Base-by-base conservation (phyloP, 2,329 filamentous ascomycete genomes). In the Colletotrichum eleusines region DNA sequence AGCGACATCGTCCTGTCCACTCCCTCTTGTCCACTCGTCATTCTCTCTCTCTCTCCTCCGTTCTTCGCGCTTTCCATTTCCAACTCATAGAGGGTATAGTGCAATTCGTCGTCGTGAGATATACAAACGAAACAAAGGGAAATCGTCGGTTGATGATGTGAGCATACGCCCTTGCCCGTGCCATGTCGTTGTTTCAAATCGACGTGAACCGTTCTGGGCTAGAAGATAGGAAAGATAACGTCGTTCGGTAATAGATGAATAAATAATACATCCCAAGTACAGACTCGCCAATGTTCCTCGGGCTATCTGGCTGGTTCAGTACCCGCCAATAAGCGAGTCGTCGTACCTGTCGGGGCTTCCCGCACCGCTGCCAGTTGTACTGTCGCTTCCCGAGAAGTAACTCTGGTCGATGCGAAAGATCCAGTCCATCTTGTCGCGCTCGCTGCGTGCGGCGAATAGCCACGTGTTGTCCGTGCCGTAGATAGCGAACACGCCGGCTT, bases 391-490 rank as follows among this genome's bases (percentile, higher is more conserved):
- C 44, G 86, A 84, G 76, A 87, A 80, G 74, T 87, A 89, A 62
- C 91, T 93, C 84, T 97, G 92, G 81, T 99, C 96, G 75, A 99
- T 94, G 77, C 92, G 92, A 80, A 97, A 88, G 75, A 99, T 97
- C 96, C 96, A 99, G 80, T 98, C 96, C 75, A 95, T 91, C 85
- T 98, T 97, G 80, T 98, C 95, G 59, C 91, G 88, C 83, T 98
- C 95, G 76, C 90, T 95, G 69, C 94, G 88, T 31, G 94, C 93
- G 18, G 94, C 94, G 80, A 99, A 98, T 50, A 99, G 86, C 88
- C 95, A 99, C 40, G 95, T 97, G 81, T 98, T 98, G 80, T 96
- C 92, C 71, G 92, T 93, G 51, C 94, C 95, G 78, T 98, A 99
- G 61, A 99, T 89, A 16, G 96, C 96, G 86, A 97, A 99, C 50